Conservation (phyloP, 805 yeast species). For the Zygosaccharomyces kombuchaensis region DNA sequence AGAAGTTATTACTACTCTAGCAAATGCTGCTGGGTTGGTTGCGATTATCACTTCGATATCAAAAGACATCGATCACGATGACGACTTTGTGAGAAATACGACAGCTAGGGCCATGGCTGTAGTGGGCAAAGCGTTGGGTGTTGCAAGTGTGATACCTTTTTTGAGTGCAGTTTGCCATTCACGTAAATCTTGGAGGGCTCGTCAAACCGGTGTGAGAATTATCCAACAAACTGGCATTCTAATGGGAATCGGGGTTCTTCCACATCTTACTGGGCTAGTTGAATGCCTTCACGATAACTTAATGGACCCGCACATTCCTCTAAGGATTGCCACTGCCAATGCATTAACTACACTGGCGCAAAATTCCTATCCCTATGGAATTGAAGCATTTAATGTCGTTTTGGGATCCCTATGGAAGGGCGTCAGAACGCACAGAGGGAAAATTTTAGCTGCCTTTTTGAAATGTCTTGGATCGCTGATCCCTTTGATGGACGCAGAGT, state of each 20-base stretch:
- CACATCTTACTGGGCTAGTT: constrained; percentile 63
- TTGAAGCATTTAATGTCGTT: constrained; percentile 73
- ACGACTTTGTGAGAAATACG: constrained; percentile 72
- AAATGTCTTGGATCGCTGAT: constrained; percentile 74
- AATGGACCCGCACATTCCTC: constrained; percentile 61
- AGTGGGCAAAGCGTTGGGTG: constrained; percentile 74
- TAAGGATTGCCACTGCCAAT: constrained; percentile 65
- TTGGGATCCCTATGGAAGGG: constrained; percentile 82
- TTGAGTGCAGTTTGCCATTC: constrained; percentile 74
- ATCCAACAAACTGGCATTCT: constrained; percentile 70
- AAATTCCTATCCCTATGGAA: constrained; percentile 81
- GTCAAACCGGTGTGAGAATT: constrained; percentile 75
- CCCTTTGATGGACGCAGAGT: constrained; percentile 83
- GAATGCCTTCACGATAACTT: constrained; percentile 55
- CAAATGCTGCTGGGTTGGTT: constrained; percentile 79
- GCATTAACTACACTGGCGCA: constrained; percentile 76
- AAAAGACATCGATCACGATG: constrained; percentile 77
- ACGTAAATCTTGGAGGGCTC: constrained; percentile 72
- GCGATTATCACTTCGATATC: constrained; percentile 74
- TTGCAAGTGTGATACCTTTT: constrained; percentile 70
- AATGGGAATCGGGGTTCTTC: constrained; percentile 69
- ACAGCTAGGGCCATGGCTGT: constrained; percentile 81
- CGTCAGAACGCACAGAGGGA: constrained; percentile 70
- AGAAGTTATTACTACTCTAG: constrained; percentile 67
- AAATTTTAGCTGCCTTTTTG: constrained; percentile 67